phyloP scores from a whole-genome alignment of 2,329 filamentous ascomycete species.

The Lojkania enalia region DNA sequence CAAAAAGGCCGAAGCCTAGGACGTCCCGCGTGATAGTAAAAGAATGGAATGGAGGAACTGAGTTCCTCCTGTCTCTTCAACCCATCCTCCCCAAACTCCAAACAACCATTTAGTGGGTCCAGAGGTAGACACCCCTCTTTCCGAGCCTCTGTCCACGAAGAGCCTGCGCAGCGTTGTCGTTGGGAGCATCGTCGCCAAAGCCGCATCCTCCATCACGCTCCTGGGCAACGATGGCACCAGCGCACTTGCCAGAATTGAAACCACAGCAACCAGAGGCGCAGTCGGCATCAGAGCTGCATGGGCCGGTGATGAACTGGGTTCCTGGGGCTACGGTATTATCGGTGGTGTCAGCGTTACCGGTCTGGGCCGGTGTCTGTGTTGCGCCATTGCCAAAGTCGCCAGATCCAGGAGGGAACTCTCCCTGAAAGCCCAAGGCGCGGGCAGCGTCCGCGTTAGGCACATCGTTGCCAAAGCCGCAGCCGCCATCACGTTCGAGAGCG shows the following conservation, averaged over 20 bases:
- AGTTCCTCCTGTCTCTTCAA: too few species aligned
- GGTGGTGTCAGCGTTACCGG: background rate
- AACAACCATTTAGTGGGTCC: constrained; percentile 8
- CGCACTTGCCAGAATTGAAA: constrained; percentile 37
- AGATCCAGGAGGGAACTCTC: constrained; percentile 1
- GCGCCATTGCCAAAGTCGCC: constrained; percentile 2
- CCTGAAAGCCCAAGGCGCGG: constrained; percentile 12
- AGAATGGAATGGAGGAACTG: too few species aligned
- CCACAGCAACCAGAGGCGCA: constrained; percentile 32
- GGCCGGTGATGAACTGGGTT: constrained; percentile 35
- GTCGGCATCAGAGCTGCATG: constrained; percentile 31
- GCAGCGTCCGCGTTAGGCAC: constrained; percentile 29
- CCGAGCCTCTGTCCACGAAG: constrained; percentile 24
- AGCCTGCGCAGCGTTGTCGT: constrained; percentile 37
- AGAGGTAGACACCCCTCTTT: constrained; percentile 22
- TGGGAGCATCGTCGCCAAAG: constrained; percentile 40
- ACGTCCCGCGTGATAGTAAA: too few species aligned
- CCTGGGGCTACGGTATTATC: constrained; percentile 1
- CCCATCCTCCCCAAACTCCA: too few species aligned
- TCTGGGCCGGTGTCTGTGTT: background rate
- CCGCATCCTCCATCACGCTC: constrained; percentile 44
- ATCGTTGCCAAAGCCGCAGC: constrained; percentile 35
- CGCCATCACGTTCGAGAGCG: constrained; percentile 35
- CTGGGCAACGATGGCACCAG: constrained; percentile 38
- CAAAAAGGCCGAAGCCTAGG: too few species aligned